Conservation (phyloP, 1,139 yeast genomes). For the Kurtzmaniella quercitrusa region DNA sequence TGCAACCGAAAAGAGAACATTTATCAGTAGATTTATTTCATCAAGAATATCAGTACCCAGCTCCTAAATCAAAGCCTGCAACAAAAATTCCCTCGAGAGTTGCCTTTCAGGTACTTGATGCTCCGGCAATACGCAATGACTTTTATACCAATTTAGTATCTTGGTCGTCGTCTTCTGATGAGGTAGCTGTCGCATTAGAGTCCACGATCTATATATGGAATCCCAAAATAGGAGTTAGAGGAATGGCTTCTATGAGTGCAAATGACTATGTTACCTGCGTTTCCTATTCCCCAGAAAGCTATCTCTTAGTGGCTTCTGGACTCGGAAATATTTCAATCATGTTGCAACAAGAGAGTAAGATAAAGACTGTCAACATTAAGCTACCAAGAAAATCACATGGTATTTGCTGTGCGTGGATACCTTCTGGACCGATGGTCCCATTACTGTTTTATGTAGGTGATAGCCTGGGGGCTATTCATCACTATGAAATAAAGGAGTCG, state of each 20-base stretch:
- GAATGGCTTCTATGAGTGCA: constrained; percentile 15
- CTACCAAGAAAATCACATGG: constrained; percentile 17
- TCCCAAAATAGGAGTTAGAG: constrained; percentile 41
- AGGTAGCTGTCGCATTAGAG: constrained; percentile 69
- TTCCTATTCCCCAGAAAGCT: constrained; percentile 45
- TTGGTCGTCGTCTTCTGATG: constrained; percentile 57
- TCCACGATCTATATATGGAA: constrained; percentile 65
- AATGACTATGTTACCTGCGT: constrained; percentile 53
- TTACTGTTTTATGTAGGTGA: constrained; percentile 52
- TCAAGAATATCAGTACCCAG: neutral
- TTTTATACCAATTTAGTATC: constrained; percentile 75
- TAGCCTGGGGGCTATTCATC: constrained; percentile 57
- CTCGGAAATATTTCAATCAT: constrained; percentile 1
- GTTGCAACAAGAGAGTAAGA: constrained; percentile 40
- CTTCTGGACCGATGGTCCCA: constrained; percentile 10
- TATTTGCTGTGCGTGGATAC: constrained; percentile 18
- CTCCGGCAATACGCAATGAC: constrained; percentile 74
- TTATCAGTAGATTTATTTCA: neutral
- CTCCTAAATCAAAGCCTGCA: neutral
- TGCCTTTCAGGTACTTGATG: constrained; percentile 41
- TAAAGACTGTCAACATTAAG: constrained; percentile 44
- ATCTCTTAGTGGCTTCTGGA: constrained; percentile 51
- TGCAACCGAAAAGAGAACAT: neutral
- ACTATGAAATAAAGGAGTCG: constrained; percentile 27
- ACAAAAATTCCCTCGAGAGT: neutral